These are phyloP conservation scores for Rhododendron henanense DNA, from an alignment of 148 eudicot genomes.

Conservation along the genomic window DNA sequence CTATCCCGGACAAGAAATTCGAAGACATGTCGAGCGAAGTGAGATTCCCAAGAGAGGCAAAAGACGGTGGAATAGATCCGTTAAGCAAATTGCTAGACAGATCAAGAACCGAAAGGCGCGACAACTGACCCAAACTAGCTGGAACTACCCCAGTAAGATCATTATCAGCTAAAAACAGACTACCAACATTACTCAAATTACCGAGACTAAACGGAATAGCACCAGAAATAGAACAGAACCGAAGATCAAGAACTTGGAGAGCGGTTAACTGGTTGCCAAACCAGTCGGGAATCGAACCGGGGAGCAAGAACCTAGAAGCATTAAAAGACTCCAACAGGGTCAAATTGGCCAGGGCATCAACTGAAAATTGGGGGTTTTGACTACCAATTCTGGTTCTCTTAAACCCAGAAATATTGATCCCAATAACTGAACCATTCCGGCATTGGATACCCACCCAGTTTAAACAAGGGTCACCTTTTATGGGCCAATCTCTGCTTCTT, in stretches of 20 bases:
- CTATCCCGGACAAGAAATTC: constrained; percentile 59
- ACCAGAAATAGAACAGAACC: constrained; percentile 56
- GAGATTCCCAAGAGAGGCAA: constrained; percentile 52
- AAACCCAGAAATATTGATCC: constrained; percentile 84
- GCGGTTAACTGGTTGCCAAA: constrained; percentile 45
- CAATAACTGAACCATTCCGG: constrained; percentile 59
- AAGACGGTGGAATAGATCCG: constrained; percentile 53
- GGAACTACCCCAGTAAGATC: constrained; percentile 58
- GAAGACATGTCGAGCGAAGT: constrained; percentile 58
- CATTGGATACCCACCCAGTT: constrained; percentile 71
- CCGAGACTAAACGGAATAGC: constrained; percentile 60
- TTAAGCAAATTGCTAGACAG: constrained; percentile 57
- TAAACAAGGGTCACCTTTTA: constrained; percentile 69
- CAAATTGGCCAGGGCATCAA: constrained; percentile 67
- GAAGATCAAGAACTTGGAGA: constrained; percentile 66
- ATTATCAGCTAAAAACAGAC: constrained; percentile 54
- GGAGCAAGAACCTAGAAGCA: constrained; percentile 70
- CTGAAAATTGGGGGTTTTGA: constrained; percentile 74
- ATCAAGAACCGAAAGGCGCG: constrained; percentile 60
- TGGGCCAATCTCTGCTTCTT: constrained; percentile 76
- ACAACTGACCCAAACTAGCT: constrained; percentile 53
- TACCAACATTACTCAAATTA: constrained; percentile 43
- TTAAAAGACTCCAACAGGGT: constrained; percentile 57
- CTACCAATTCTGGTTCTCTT: constrained; percentile 68
- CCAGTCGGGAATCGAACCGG: constrained; percentile 75